Percentiles rank a stretch among this genome's conserved stretches.
Conservation (phyloP, 2,329 filamentous ascomycete genomes). For the Ophiosphaerella narmari region DNA sequence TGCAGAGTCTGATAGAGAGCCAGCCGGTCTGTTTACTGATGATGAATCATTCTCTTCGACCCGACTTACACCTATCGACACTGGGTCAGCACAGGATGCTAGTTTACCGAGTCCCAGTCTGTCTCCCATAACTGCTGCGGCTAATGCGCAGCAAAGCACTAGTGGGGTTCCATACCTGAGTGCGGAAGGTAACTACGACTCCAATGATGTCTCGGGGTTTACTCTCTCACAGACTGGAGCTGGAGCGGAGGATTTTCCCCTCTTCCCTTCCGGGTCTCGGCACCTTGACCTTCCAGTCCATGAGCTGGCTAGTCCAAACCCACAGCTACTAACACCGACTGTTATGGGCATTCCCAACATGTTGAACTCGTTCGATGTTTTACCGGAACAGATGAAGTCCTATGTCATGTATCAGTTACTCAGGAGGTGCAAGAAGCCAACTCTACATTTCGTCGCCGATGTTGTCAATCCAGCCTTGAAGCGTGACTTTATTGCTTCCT, state of each 20-base stretch:
- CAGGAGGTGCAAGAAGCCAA: constrained; percentile 83
- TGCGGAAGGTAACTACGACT: constrained; percentile 38
- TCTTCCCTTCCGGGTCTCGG: constrained; percentile 21
- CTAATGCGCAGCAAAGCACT: constrained; percentile 54
- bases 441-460: constrained; percentile 84
- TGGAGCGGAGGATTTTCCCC: constrained; percentile 17
- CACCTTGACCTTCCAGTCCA: constrained; percentile 26
- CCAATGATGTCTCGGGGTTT: constrained; percentile 44
- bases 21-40: constrained; percentile 53
- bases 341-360: constrained; percentile 83
- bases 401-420: constrained; percentile 98
- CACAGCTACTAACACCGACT: constrained; percentile 44
- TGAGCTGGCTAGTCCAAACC: constrained; percentile 28
- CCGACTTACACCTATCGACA: constrained; percentile 63
- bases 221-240: constrained; percentile 36
- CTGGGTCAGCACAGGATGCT: constrained; percentile 78
- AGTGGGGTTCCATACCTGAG: constrained; percentile 29
- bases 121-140: constrained; percentile 84
- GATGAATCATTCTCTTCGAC: constrained; percentile 17
- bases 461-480: constrained; percentile 93
- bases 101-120: constrained; percentile 93
- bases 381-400: constrained; percentile 89
- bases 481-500: constrained; percentile 84
- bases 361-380: constrained; percentile 85
- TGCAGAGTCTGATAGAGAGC: constrained; percentile 71